Conservation (phyloP, 176 grass and related monocot genomes). For the Oryza nivara region DNA sequence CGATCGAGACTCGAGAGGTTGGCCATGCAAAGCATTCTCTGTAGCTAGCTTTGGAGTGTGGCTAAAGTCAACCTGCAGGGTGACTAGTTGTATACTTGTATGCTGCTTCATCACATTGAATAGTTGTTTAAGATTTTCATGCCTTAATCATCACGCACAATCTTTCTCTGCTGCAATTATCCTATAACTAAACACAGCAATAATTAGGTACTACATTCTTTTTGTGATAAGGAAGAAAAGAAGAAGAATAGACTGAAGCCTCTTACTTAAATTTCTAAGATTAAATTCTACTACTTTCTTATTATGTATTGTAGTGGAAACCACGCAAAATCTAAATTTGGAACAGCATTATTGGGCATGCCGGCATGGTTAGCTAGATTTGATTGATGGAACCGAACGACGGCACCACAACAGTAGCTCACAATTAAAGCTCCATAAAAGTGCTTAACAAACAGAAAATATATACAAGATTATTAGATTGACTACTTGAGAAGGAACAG, state of each 20-base stretch:
- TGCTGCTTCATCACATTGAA: neutral
- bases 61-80: slow-evolving; percentile 55
- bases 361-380: neutral
- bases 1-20: neutral
- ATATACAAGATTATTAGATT: neutral
- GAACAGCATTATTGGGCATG: neutral
- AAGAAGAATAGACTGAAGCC: neutral
- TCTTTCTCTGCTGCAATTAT: neutral
- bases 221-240: neutral
- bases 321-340: neutral
- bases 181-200: neutral
- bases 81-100: neutral
- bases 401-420: neutral
- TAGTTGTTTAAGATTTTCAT: slow-evolving; percentile 1
- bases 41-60: slow-evolving; percentile 59
- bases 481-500: neutral
- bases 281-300: neutral
- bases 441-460: neutral
- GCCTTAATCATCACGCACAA: slow-evolving; percentile 1
- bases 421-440: neutral
- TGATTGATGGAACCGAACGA: neutral
- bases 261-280: neutral
- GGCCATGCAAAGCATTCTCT: slow-evolving; percentile 10
- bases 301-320: neutral
- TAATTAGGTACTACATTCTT: neutral